These are phyloP conservation scores for Barnettozyma vustinii DNA, from an alignment of 805 yeast genomes.

Conservation along the genomic window DNA sequence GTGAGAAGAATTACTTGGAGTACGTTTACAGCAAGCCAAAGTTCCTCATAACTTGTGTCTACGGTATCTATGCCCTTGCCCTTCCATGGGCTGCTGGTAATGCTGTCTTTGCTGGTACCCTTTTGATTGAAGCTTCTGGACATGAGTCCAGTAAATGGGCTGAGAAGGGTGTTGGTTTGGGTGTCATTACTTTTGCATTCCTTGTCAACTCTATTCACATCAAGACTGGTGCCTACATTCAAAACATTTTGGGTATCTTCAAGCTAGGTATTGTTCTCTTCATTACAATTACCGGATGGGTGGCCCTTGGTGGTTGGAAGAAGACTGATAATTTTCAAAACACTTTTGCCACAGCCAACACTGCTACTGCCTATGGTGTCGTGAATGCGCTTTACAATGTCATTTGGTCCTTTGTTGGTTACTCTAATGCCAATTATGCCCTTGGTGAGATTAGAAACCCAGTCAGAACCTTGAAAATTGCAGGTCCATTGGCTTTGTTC, in stretches of 20 bases:
- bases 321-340: conserved; percentile 56
- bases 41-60: conserved; percentile 59
- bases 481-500: conserved; percentile 71
- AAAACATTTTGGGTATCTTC: conserved; percentile 62
- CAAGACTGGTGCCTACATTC: conserved; percentile 61
- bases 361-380: conserved; percentile 60
- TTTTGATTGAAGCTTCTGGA: conserved; percentile 69
- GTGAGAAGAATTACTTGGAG: conserved; percentile 79
- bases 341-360: conserved; percentile 48
- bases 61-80: conserved; percentile 66
- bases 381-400: conserved; percentile 76
- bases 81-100: conserved; percentile 87
- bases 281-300: conserved; percentile 78
- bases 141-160: conserved; percentile 67
- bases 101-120: conserved; percentile 75
- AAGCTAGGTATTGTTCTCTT: conserved; percentile 66
- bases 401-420: conserved; percentile 82
- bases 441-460: conserved; percentile 77
- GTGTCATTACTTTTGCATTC: conserved; percentile 66
- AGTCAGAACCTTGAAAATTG: conserved; percentile 56
- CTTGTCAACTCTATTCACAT: conserved; percentile 56
- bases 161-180: conserved; percentile 72
- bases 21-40: conserved; percentile 63
- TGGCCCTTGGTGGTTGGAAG: conserved; percentile 68
- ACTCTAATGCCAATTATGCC: conserved; percentile 79